Base-by-base conservation (phyloP, 2,329 filamentous ascomycete species). In the Fusarium multiceps region DNA sequence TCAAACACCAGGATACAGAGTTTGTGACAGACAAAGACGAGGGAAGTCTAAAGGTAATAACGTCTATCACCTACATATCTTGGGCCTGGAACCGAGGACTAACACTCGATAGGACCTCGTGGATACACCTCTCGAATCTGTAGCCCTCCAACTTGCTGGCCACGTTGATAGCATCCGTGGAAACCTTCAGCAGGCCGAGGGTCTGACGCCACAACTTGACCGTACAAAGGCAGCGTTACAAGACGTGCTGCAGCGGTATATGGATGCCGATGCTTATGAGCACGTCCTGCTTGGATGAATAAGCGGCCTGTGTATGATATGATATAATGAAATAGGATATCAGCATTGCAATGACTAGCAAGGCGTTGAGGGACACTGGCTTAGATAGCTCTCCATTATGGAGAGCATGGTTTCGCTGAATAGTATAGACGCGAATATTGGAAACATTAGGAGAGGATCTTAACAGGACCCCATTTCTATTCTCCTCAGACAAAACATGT, bases 161-260 rank as follows among this genome's bases (percentile, higher is more conserved):
- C 87, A 89, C 67, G 84, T 88, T 78, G 85, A 88, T 63, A 88
- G 85, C 71, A 84, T 89, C 74, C 80, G 78, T 57, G 79, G 79
- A 45, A 89, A 89, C 72, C 78, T 88, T 41, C 78, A 82, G 59
- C 87, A 88, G 77, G 83, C 87, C 16, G 83, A 85, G 2, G 85
- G 83, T 9, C 79, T 89, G 6, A 71, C 83, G 8, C 84, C 85
- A 2, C 82, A 84, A 34, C 82, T 89, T 18, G 76, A 72, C 20
- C 82, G 79, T 58, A 86, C 82, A 68, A 81, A 79, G 51, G 86
- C 86, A 3, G 82, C 84, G 6, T 71, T 89, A 55, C 84, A 84
- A 71, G 81, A 81, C 16, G 81, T 85, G 37, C 72, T 89, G 60
- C 79, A 83, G 37, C 77, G 79, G 46, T 80, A 85, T 62, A 74